phyloP scores from a whole-genome alignment of 164 flowering plant genomes.

The Protea cynaroides region DNA sequence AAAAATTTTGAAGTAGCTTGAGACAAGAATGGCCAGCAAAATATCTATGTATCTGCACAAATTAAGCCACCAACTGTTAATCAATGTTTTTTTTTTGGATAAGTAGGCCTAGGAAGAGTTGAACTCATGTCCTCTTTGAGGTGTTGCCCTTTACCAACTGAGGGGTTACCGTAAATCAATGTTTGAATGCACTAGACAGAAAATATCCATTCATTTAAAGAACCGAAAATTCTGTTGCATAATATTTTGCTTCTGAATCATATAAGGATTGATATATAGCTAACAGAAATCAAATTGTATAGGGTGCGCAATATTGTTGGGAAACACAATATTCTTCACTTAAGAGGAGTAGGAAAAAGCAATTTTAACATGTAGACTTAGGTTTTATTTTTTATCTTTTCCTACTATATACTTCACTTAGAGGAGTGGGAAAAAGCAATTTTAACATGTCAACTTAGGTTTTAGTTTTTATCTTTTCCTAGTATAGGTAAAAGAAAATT shows the following conservation, averaged over 20 bases:
- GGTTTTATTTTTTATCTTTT: too few relatives aligned
- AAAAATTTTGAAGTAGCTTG: slow-evolving; percentile 78
- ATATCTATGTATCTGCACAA: slow-evolving; percentile 49
- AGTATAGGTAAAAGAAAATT: too few relatives aligned
- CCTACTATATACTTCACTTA: background rate
- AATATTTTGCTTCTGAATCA: background rate
- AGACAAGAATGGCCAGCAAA: slow-evolving; percentile 51
- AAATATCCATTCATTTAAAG: background rate
- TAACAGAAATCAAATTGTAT: background rate
- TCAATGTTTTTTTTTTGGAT: too few relatives aligned
- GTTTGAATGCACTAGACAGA: background rate
- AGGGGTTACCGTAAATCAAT: background rate
- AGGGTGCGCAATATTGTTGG: background rate
- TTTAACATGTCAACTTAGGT: too few relatives aligned
- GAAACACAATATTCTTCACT: background rate
- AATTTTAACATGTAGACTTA: too few relatives aligned
- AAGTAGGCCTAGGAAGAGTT: too few relatives aligned
- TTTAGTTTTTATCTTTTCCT: too few relatives aligned
- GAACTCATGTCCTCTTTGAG: too few relatives aligned
- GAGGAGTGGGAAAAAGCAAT: too few relatives aligned
- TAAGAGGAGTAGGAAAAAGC: too few relatives aligned
- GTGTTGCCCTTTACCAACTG: too few relatives aligned
- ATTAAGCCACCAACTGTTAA: too few relatives aligned
- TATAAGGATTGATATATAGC: background rate
- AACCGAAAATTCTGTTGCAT: background rate